Conservation (phyloP, 306 rosid genomes). For the Hylodesmum podocarpum region DNA sequence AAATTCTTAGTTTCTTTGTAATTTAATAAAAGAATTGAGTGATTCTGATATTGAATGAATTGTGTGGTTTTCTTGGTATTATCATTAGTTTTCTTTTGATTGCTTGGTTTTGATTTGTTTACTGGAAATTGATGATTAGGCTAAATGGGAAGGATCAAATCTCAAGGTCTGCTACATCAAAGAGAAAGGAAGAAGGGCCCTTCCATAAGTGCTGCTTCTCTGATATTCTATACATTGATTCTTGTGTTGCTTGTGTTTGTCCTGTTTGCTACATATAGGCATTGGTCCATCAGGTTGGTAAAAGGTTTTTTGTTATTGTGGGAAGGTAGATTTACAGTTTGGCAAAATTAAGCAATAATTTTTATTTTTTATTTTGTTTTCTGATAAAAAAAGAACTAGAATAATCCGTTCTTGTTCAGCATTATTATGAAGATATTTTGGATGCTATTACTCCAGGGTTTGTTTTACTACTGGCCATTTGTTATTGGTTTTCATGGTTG, state of each 20-base stretch:
- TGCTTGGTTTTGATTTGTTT: not conserved
- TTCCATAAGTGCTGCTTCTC: slow-evolving; percentile 41
- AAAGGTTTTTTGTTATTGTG: not conserved
- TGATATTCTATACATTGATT: slow-evolving; percentile 39
- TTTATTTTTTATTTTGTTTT: not conserved
- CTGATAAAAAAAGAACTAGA: not conserved
- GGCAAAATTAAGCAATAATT: not conserved
- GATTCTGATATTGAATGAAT: not conserved
- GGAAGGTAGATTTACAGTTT: not conserved
- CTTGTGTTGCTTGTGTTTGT: slow-evolving; percentile 44
- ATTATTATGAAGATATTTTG: slow-evolving; percentile 1
- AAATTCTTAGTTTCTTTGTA: not conserved
- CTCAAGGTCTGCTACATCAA: slow-evolving; percentile 62
- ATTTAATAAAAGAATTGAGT: not conserved
- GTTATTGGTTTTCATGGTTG: not conserved
- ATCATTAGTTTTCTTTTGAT: not conserved
- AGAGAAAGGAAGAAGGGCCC: slow-evolving; percentile 72
- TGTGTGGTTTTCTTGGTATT: not conserved
- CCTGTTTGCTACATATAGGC: slow-evolving; percentile 37
- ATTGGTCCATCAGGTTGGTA: slow-evolving; percentile 55
- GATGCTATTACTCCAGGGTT: not conserved
- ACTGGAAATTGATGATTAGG: slow-evolving; percentile 22
- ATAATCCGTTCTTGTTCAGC: not conserved
- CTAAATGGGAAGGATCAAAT: slow-evolving; percentile 62
- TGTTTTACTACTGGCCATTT: not conserved